Evolutionary conservation across 208 protist species (phyloP), one percentile per base, ranked within the genome.

Genomic region (Crithidia thermophila): DNA sequence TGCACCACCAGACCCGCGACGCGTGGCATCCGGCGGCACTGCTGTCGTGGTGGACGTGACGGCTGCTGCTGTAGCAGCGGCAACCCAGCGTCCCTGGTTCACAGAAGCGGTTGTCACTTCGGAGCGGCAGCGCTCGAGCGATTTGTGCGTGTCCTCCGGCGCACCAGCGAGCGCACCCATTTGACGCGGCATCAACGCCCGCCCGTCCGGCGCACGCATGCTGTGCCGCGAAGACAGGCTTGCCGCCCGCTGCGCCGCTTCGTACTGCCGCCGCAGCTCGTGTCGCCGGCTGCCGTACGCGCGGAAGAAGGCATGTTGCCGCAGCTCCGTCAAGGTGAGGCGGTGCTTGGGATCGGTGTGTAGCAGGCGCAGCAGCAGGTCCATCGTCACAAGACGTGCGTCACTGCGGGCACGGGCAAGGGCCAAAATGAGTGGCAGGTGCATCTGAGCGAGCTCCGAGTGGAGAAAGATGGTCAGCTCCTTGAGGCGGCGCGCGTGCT

Each of bases 311-410:
- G 68, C 39, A 6, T 72, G 60, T 23, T 67, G 50, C 4, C 61
- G 49, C 6, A 90, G 55, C 45, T 81, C 67, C 7, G 28, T 51
- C 7, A 84, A 28, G 28, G 52, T 78, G 46, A 79, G 75, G 3
- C 81, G 76, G 20, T 69, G 49, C 21, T 28, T n/a, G 1, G 78
- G 72, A 30, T 76, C 25, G 20, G 59, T 61, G 45, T 87, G 72
- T 4, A 85, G 70, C 53, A 87, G 33, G 7, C 61, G 53, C 1
- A 74, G 34, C 7, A 84, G 40, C 18, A 77, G 27, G 20, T 72
- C 57, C 64, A 77, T 67, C 31, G 68, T 49, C 25, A 39, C 33
- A 4, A 50, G 23, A 23, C 36, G 68, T 0, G 53, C 33, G 11
- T 47, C 28, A 2, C n/a, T n/a, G n/a, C n/a, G 28, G 9, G 52